These are phyloP conservation scores for Gossypium schwendimanii DNA, from an alignment of 441 rosid species.

Conservation along the genomic window DNA sequence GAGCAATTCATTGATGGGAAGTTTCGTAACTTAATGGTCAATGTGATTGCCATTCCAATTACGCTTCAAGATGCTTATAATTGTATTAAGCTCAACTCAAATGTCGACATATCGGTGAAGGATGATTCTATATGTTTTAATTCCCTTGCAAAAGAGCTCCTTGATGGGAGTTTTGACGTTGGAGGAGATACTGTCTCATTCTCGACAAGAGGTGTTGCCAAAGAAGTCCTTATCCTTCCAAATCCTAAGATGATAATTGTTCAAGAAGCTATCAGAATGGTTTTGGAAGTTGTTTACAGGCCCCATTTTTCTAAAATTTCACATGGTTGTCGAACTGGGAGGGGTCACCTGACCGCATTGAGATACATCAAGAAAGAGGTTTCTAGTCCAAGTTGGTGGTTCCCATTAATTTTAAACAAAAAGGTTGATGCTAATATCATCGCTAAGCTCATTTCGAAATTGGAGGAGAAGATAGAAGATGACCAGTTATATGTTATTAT, in stretches of 20 bases:
- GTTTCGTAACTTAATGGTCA: conserved; percentile 45
- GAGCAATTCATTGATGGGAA: conserved; percentile 59
- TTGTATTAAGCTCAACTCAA: conserved; percentile 58
- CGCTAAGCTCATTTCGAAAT: conserved; percentile 47
- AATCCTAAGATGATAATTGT: conserved; percentile 53
- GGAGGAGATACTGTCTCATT: conserved; percentile 44
- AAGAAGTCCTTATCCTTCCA: conserved; percentile 72
- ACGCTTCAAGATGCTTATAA: conserved; percentile 72
- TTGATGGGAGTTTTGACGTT: conserved; percentile 50
- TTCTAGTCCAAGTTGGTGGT: conserved; percentile 78
- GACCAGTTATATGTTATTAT: conserved; percentile 38
- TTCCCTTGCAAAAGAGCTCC: conserved; percentile 55
- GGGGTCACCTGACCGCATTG: conserved; percentile 61
- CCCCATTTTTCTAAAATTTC: conserved; percentile 84
- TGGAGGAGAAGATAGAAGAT: conserved; percentile 69
- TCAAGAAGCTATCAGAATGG: conserved; percentile 81
- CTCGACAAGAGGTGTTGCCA: conserved; percentile 47
- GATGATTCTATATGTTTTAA: conserved; percentile 33
- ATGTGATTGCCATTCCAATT: conserved; percentile 57
- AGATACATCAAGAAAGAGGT: conserved; percentile 62
- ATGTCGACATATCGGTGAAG: conserved; percentile 33
- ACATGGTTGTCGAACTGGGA: conserved; percentile 91
- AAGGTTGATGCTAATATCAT: conserved; percentile 43
- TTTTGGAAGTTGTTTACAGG: conserved; percentile 66
- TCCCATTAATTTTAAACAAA: conserved; percentile 50